Evolutionary conservation across 2,329 filamentous ascomycete genomes (phyloP), one percentile per base, ranked within the genome.

Genomic region (Monosporascus sp.): DNA sequence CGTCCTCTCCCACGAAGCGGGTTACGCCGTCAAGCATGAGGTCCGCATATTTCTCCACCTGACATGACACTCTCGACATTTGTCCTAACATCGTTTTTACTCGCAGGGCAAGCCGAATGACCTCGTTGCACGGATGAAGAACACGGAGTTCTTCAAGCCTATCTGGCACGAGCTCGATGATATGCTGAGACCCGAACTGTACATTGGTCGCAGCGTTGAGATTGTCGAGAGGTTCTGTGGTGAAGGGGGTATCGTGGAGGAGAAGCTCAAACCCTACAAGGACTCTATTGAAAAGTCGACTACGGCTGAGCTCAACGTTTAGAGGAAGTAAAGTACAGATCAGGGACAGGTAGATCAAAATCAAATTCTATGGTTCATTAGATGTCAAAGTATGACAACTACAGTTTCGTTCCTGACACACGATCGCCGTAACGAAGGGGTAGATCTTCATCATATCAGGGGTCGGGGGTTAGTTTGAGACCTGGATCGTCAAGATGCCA

Each of bases 1-100:
- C 7, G 88, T 96, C 1, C 79, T 96, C 45, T 89, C 82, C 2
- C 87, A 91, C 72, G 77, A 95, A 72, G 89, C 90, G 0, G 81
- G 79, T 44, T 76, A 78, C 35, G 83, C 87, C 41, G 75, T 79
- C 31, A 77, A 79, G 67, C 62, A 73, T 44, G 70, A 79, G 60
- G 68, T 54, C 41, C 45, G 37, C 48, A 35, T 54, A 18, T 48
- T 47, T 31, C 7, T 25, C 7, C 7, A 7, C 7, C 25, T 25
- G 25, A 25, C 25, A 25, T 25, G 25, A 24, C 25, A 7, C 6
- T 25, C 25, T 25, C 7, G 6, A 25, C 25, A 7, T 25, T 7
- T 25, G 1, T 8, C 7, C 25, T 25, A 25, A 25, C 25, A 25
- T 25, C 7, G 25, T 25, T 25, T 25, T 8, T 24, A 24, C 6